Conservation (phyloP, 768 basidiomycete species). For the Mycena galericulata region DNA sequence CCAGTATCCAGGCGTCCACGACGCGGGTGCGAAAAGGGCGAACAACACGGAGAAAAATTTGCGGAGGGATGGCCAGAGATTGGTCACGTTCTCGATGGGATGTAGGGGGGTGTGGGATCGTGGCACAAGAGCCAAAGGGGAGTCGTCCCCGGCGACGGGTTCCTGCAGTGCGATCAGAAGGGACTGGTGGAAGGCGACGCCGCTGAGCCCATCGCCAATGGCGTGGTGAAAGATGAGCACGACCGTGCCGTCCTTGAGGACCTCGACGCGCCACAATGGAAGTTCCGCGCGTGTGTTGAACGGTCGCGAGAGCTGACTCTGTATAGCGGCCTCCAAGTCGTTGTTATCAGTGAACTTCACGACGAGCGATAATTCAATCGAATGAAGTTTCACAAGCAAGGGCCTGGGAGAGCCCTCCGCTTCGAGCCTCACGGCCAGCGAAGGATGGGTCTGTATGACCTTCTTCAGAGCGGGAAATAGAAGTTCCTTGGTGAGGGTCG, state of each 20-base stretch:
- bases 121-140: constrained; percentile 32
- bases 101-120: constrained; percentile 35
- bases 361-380: constrained; percentile 44
- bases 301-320: constrained; percentile 39
- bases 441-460: constrained; percentile 45
- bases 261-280: constrained; percentile 54
- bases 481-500: constrained; percentile 35
- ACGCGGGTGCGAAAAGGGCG: constrained; percentile 44
- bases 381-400: constrained; percentile 43
- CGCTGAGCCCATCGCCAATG: constrained; percentile 56
- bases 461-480: constrained; percentile 43
- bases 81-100: constrained; percentile 44
- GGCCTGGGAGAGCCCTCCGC: constrained; percentile 36
- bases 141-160: not conserved
- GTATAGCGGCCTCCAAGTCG: constrained; percentile 39
- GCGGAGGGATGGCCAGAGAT: constrained; percentile 43
- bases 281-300: constrained; percentile 42
- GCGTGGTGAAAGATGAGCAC: constrained; percentile 52
- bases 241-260: constrained; percentile 48
- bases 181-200: constrained; percentile 50
- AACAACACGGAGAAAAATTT: constrained; percentile 41
- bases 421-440: constrained; percentile 44
- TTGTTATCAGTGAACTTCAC: constrained; percentile 43
- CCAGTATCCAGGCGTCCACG: constrained; percentile 40
- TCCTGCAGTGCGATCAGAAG: constrained; percentile 47